Evolutionary conservation across 2,329 filamentous ascomycete genomes (phyloP).

Genomic region (Pseudocercospora macadamiae): DNA sequence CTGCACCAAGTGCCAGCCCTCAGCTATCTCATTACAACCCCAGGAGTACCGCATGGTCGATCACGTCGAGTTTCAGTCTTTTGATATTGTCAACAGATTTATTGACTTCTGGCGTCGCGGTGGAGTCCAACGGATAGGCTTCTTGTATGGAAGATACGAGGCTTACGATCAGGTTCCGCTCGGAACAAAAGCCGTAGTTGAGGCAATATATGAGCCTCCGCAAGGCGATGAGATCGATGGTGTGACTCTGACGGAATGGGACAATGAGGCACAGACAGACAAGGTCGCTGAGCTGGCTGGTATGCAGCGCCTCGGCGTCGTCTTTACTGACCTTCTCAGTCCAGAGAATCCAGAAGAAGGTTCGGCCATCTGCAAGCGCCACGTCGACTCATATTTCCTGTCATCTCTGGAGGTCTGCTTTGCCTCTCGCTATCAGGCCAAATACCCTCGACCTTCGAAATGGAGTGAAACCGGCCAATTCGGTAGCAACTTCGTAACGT

Average conservation of each 20-base stretch:
- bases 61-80: constrained; percentile 92
- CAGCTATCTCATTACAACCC: constrained; percentile 91
- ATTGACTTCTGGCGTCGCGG: constrained; percentile 90
- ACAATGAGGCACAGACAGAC: constrained; percentile 79
- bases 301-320: constrained; percentile 84
- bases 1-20: constrained; percentile 97
- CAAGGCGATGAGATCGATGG: constrained; percentile 89
- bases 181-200: constrained; percentile 91
- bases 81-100: constrained; percentile 82
- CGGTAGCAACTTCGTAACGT: constrained; percentile 96
- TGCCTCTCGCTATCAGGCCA: constrained; percentile 82
- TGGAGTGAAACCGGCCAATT: constrained; percentile 96
- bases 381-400: constrained; percentile 92
- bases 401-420: constrained; percentile 92
- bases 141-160: constrained; percentile 85
- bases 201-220: constrained; percentile 95
- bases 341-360: constrained; percentile 71
- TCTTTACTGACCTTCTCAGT: constrained; percentile 91
- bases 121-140: constrained; percentile 81
- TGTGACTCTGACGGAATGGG: constrained; percentile 81
- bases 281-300: constrained; percentile 81
- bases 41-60: constrained; percentile 97
- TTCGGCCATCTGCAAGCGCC: constrained; percentile 84
- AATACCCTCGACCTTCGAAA: constrained; percentile 86
- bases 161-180: constrained; percentile 92